Base-by-base conservation (phyloP, 1,284 basidiomycete genomes). In the Cryptococcus sp. region DNA sequence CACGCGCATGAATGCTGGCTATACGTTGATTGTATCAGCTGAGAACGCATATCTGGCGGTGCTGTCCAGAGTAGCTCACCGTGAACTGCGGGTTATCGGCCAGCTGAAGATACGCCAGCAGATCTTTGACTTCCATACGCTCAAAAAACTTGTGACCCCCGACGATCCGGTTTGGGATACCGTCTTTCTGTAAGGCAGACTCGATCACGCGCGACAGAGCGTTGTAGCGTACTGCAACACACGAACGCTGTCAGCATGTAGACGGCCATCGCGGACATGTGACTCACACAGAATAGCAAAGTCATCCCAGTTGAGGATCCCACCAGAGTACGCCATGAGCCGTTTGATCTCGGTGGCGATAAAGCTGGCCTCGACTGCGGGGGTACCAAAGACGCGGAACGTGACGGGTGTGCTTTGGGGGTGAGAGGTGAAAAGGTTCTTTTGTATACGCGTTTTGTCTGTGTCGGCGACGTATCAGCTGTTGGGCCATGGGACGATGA, bases 101-200 rank as follows among this genome's bases (percentile, higher is more conserved):
- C 1, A 95, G 80, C 69, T 91, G 90, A 0, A 93, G 78, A 74
- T 95, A 95, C 1, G 88, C 87, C n/a, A 95, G 78, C 21, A 94
- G 65, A 71, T 93, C 90, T 78, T 92, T 93, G 70, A 96, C 83
- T 79, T 90, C 89, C 63, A 83, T 74, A 8, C 91, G 85, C 61
- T 93, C 89, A 68, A 93, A 94, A 82, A 93, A 93, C 72, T 87
- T 89, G 72, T 88, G 85, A 0, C 90, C 90, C 15, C 85, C 87
- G 9, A 95, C 81, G 51, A 95, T 82, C 46, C 85, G 79, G 66
- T 83, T 85, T 0, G 91, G 90, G 46, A 96, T 88, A 33, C 85
- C 82, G 61, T 86, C 84, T 58, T 84, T 85, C 70, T 91, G 88
- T 20, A 96, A 75, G 1, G 87, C 85, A 15, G 82, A 82, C 76